Evolutionary conservation across 2,329 filamentous ascomycete species (phyloP), one percentile per base, ranked within the genome.

Genomic region (Chaetomium olivaceum): DNA sequence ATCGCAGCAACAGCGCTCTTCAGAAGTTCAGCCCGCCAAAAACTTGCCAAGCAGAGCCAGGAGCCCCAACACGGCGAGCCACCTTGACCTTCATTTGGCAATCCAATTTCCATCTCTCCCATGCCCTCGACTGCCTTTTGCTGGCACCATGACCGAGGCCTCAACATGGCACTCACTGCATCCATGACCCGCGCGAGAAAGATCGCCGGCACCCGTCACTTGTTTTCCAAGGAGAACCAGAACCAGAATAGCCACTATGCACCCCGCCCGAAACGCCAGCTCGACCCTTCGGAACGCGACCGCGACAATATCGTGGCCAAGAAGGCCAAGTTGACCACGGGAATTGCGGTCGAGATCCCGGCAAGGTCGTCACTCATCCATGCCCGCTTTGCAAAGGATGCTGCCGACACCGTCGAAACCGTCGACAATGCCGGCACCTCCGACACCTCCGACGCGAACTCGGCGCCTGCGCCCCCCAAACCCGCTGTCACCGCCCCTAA

Each of bases 301-400:
- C 76, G 79, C 71, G 80, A 83, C 68, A 74, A 76, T 58, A 71
- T 80, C 55, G 78, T 79, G 63, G 73, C 77, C 62, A 87, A 87
- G 76, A 82, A 79, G 74, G 75, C 81, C 61, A 78, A 81, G 67
- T 70, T 70, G 23, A 67, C 66, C 5, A 69, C 67, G 16, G 68
- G 64, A 39, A 82, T 87, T 70, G 77, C 82, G 27, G 82, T 86
- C 69, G 84, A 87, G 71, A 84, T 87, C 57, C 74, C 82, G 7
- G 68, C 78, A 5, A 73, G 75, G 66, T 71, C 74, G 50, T 63
- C 68, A 27, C 66, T 68, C n/a, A n/a, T n/a, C 54, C 69, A 68
- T 48, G 51, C 63, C 39, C 66, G 63, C 19, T 58, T 65, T 36
- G 33, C 64, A 43, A 68, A 58, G 25, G n/a, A 65, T 61, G 66